Evolutionary conservation across 2,329 filamentous ascomycete species (phyloP), one percentile per base, ranked within the genome.

Genomic region (Sphaerostilbella broomeana): DNA sequence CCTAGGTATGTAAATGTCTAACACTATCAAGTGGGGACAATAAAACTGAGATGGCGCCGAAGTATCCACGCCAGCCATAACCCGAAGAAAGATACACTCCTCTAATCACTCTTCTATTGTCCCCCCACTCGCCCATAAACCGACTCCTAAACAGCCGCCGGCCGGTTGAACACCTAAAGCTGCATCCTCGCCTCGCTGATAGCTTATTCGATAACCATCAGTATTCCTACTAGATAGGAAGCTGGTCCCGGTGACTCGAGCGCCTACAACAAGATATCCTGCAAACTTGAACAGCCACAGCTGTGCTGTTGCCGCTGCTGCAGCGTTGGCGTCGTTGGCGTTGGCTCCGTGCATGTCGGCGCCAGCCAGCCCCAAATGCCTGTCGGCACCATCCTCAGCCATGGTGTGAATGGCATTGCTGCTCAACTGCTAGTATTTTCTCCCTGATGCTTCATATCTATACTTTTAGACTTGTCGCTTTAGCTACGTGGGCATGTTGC

Each of bases 401-500:
- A 57, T 62, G 61, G 60, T 61, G 53, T 65, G 55, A 63, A 54
- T 55, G 57, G 59, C 61, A 59, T 56, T 58, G 56, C 44, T 48
- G 38, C 42, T 44, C 46, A 44, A 40, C 46, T 43, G 42, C 45
- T 48, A 51, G 49, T 52, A 41, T 50, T 44, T 40, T 56, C 51
- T 56, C 51, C 37, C 43, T 47, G 46, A 59, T 51, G 47, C 46
- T 48, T 42, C 41, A 46, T 47, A 51, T 43, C 35, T 29, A 18
- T 20, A 18, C 20, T 16, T 19, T 15, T 34, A 39, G 27, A 30
- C 20, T 43, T 35, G 33, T 31, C 24, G 12, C 35, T 33, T 4
- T 20, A 47, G 20, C 42, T 40, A 48, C 49, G 32, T 40, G 40
- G 52, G 53, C 52, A 74, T 74, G 70, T 62, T 73, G 45, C 69